Evolutionary conservation across 306 rosid species (phyloP), one percentile per base, ranked within the genome.

Genomic region (Geum urbanum): DNA sequence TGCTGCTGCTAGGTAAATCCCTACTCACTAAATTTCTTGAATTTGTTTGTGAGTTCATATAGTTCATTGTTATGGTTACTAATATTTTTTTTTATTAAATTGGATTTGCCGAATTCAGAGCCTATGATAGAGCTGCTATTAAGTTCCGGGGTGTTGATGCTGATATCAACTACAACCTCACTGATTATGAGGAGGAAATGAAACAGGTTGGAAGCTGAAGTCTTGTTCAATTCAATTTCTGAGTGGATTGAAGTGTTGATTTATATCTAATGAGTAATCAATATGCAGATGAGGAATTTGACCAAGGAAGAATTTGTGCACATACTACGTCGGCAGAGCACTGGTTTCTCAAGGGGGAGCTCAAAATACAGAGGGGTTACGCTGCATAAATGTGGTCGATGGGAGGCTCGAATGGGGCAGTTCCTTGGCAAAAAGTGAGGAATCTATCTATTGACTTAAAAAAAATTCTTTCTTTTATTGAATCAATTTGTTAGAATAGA

Each of bases 331-430:
- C 90, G 99, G 63, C 99, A 87, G 77, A 95, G 97, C 77, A 89
- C 95, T 20, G 99, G 99, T 63, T 95, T 95, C 87, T 91, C 99
- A 1, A 82, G 99, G 70, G 99, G 99, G 72, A 89, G 97, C 80
- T 89, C 99, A 9, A 95, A 88, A 83, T 95, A 89, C 74, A 75
- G 99, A 77, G 99, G 99, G 65, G 99, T 95, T 52, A 95, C 99
- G 4, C 88, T 95, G 74, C 99, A 95, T 88, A 95, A 95, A 78
- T 95, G 99, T 77, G 99, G 99, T 56, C 91, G 97, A 22, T 95
- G 97, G 99, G 99, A 95, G 86, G 97, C 99, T 82, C 85, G 95
- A 73, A 95, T 95, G 96, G 99, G 99, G 66, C 99, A 91, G 80
- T 87, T 95, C 81, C 99, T 95, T 18, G 97, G 99, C 59, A 95